These are phyloP conservation scores for Talaromyces piceae DNA, from an alignment of 2,329 filamentous ascomycete species.

Conservation along the genomic window DNA sequence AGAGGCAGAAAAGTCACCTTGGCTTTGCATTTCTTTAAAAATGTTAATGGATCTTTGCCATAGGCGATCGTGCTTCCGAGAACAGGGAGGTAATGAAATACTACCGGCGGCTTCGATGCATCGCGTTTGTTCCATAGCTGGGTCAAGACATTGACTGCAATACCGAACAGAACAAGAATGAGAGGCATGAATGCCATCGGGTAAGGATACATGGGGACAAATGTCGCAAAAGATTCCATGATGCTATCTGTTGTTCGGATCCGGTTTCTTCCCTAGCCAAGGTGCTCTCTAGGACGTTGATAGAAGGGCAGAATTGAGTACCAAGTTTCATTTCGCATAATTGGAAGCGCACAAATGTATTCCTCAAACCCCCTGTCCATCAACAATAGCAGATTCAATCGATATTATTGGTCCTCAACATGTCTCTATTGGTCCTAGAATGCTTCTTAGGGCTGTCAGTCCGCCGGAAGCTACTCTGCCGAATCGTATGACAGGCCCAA, in stretches of 20 bases:
- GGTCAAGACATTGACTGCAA: conserved; percentile 47
- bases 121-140: conserved; percentile 43
- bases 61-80: conserved; percentile 40
- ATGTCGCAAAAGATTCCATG: neutral
- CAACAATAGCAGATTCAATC: neutral
- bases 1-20: conserved; percentile 50
- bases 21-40: conserved; percentile 65
- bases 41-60: conserved; percentile 60
- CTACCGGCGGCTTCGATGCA: conserved; percentile 66
- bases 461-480: neutral
- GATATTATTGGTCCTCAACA: neutral
- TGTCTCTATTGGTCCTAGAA: neutral
- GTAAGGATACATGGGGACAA: neutral
- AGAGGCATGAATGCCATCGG: neutral
- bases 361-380: neutral
- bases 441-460: neutral
- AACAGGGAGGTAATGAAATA: conserved; percentile 70
- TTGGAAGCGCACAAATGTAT: neutral
- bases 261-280: too few relatives aligned
- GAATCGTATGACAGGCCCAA: neutral
- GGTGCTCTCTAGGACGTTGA: neutral
- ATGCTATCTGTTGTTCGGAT: neutral
- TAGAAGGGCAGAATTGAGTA: neutral
- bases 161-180: neutral
- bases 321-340: neutral